Base-by-base conservation (phyloP, 345 rosid species). In the Lepidium aucheri region DNA sequence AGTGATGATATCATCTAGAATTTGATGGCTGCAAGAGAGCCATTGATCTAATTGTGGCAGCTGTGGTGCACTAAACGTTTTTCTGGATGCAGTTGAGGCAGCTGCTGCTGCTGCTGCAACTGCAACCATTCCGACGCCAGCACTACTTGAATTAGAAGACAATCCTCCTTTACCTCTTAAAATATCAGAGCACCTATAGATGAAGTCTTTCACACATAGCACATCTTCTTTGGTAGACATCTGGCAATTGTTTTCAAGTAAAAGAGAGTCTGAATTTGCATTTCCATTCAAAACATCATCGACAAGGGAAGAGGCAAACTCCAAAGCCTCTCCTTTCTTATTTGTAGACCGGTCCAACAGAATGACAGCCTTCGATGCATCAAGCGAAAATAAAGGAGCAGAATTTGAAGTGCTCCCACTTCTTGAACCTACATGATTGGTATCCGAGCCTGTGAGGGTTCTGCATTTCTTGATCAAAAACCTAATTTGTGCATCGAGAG, bases 51-150 rank as follows among this genome's bases (percentile, higher is more conserved):
- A 60, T 63, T 60, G 82, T 51, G 97, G 97, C 68, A 87, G 88
- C 67, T 85, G 89, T 49, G 86, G 86, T 15, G 77, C 39, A 56
- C 71, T 33, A 53, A 53, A 73, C 32, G 82, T 51, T 79, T 90
- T 90, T 40, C 82, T 85, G 53, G 86, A 82, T 54, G 83, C 81
- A 67, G 84, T 85, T 35, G 94, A 90, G 66, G 89, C 97, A 42
- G 97, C 96, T 15, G 96, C 94, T 0, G 85, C 95, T 6, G 97
- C 94, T 5, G 94, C 94, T 54, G 96, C 97, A 65, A 75, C 88
- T 52, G 97, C 95, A 45, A 84, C 90, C 95, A 85, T 87, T 56
- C 96, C 94, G 55, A 77, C 87, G 20, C 87, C 97, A 74, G 85
- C 82, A 68, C 78, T 75, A 53, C 74, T 83, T 30, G 80, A 30